These are phyloP conservation scores for Ganoderma sinense DNA, from an alignment of 1,284 basidiomycete species.

Conservation along the genomic window DNA sequence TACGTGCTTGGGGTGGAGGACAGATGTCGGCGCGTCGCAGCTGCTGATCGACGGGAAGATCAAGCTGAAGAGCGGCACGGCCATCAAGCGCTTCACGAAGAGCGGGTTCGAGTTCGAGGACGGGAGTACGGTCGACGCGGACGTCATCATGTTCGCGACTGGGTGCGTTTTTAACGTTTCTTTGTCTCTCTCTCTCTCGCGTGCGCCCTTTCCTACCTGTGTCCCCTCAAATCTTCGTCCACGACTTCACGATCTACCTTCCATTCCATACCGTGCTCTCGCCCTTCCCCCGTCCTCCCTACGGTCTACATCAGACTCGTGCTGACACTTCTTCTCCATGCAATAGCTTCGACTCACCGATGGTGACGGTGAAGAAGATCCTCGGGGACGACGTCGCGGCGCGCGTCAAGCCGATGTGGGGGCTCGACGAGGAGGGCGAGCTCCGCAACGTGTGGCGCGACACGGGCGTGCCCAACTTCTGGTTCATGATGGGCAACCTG, in stretches of 20 bases:
- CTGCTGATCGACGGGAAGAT: constrained; percentile 67
- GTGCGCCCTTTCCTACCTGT: too few relatives aligned
- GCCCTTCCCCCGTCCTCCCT: neutral
- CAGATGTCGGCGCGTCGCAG: constrained; percentile 59
- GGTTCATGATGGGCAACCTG: constrained; percentile 44
- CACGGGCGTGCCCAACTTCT: constrained; percentile 37
- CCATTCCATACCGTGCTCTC: neutral
- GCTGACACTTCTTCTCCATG: constrained; percentile 9
- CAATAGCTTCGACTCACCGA: constrained; percentile 48
- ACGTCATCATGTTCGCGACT: constrained; percentile 75
- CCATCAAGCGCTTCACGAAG: constrained; percentile 61
- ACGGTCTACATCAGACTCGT: neutral
- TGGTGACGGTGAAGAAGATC: constrained; percentile 50
- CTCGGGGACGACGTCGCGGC: constrained; percentile 56
- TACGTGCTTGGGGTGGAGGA: neutral
- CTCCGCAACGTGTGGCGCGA: constrained; percentile 37
- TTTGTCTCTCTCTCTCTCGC: too few relatives aligned
- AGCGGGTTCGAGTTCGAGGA: constrained; percentile 69
- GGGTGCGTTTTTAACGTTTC: constrained; percentile 50
- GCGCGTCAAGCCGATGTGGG: constrained; percentile 61
- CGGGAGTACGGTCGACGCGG: constrained; percentile 68
- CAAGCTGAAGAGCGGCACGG: constrained; percentile 73
- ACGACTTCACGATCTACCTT: neutral
- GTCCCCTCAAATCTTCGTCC: too few relatives aligned
- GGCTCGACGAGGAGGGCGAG: constrained; percentile 36